Base-by-base conservation (phyloP, 1,284 basidiomycete species). In the Cystobasidium pallidum region DNA sequence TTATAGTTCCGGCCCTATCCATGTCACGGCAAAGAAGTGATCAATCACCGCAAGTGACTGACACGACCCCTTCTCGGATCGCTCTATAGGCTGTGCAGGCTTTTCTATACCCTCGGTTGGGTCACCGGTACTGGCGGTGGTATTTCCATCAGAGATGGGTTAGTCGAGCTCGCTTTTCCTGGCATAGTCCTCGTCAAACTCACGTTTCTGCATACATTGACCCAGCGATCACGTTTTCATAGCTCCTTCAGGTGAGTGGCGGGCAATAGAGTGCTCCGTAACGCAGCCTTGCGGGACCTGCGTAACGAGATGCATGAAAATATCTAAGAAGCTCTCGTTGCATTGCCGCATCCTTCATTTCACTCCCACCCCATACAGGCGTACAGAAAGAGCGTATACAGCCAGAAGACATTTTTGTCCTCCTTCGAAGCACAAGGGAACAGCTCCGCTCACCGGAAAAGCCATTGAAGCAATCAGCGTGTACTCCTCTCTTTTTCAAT, bases 401-500 rank as follows among this genome's bases (percentile, higher is more conserved):
- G 73, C 87, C 90, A 0, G 82, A 83, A 39, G 88, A 92, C 80
- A 91, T 93, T 73, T 93, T 92, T 76, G 90, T 92, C 19, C 84
- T 92, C n/a, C 89, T 84, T 2, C 84, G 86, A 10, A 86, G 86
- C 36, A 87, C 88, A 0, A 85, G 88, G 68, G 83, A 84, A 10
- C 86, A 89, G 78, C 85, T 92, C 62, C 86, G 91, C 61, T 86
- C 87, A 36, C 91, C 91, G 2, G 82, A 82, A 17, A 85, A 86
- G 74, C 77, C 77, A n/a, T 66, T 78, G 26, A 78, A 77, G 70
- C 77, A 78, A 54, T 75, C 74, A n/a, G 73, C 73, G 13, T 78
- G 77, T 80, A 92, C 91, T 0, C 91, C 91, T 7, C 82, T 93
- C n/a, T 93, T 93, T 83, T 92, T 90, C 89, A 92, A 92, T 79